Evolutionary conservation across 495 filamentous ascomycete genomes (phyloP), one percentile per base, ranked within the genome.

Genomic region (Daldinia loculata): DNA sequence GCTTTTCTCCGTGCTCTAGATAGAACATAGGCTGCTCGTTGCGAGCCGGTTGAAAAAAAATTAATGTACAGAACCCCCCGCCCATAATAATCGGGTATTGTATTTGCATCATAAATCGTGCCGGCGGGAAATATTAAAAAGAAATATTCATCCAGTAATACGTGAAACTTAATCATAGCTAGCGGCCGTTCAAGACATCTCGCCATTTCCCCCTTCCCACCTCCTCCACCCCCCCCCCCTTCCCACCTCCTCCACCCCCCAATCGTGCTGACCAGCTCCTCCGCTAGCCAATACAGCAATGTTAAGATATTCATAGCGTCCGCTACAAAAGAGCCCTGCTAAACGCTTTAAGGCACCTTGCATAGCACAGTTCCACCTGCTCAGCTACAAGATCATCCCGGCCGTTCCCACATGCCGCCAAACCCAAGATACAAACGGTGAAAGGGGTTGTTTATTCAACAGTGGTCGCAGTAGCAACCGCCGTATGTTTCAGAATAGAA

Each of bases 41-140:
- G 17, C 11, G 48, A 67, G 64, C 48, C 17, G 27, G 17, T 26
- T 66, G n/a, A 63, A 17, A 41, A 48, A 27, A 64, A 51, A 7
- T 69, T 72, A 72, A 66, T 72, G 65, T 72, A 72, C 70, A 72
- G 39, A 66, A 45, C 58, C 45, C 55, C 51, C 32, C 50, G 36
- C 61, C 66, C 59, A 60, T 41, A 61, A 69, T 53, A 17, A 41
- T 50, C 26, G 61, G 65, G 65, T 62, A 63, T 65, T 61, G 59
- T 48, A 63, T 67, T 60, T 60, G 53, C 52, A 63, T 72, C 70
- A 56, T 72, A 69, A 72, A 69, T 72, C 70, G 56, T 72, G 65
- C 38, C 41, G 60, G 65, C 14, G 53, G 34, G 32, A 57, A 57
- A 56, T 56, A 67, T 63, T 55, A 17, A 58, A 72, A 67, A 55